These are phyloP conservation scores for Teunomyces pallodes DNA, from an alignment of 805 yeast species.

Conservation along the genomic window DNA sequence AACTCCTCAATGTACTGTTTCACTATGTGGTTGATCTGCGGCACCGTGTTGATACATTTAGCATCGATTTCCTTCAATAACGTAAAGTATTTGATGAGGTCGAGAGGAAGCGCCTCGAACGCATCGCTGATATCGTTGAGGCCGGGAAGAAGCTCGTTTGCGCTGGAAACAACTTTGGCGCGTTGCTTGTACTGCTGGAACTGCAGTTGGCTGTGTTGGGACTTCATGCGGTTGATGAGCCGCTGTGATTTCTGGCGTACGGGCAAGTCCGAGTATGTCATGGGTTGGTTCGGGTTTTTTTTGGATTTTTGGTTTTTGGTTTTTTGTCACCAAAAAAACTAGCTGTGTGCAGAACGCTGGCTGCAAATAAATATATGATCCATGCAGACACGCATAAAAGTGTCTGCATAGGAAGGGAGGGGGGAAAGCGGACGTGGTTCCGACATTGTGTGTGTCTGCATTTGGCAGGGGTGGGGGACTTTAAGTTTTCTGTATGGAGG, in stretches of 20 bases:
- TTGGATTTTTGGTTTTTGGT: background rate
- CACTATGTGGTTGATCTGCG: slow-evolving; percentile 59
- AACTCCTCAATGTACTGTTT: slow-evolving; percentile 39
- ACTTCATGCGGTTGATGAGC: slow-evolving; percentile 20
- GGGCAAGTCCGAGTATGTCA: slow-evolving; percentile 23
- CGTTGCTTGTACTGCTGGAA: slow-evolving; percentile 35
- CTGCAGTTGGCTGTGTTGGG: slow-evolving; percentile 21
- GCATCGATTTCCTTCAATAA: slow-evolving; percentile 91
- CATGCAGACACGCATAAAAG: too few species aligned
- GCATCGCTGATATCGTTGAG: slow-evolving; percentile 89
- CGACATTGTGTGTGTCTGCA: too few species aligned
- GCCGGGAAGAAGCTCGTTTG: slow-evolving; percentile 61
- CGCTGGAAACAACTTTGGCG: slow-evolving; percentile 29
- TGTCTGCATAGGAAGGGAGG: too few species aligned
- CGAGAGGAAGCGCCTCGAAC: slow-evolving; percentile 84
- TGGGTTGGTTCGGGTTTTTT: background rate
- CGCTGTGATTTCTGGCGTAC: slow-evolving; percentile 35
- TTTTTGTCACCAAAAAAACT: background rate
- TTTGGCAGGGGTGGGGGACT: too few species aligned
- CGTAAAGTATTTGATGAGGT: slow-evolving; percentile 80
- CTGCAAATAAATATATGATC: background rate
- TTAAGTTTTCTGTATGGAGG: too few species aligned
- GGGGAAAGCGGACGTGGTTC: too few species aligned
- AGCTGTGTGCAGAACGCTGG: background rate
- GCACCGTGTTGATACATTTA: slow-evolving; percentile 75